Conservation (phyloP, 1,284 basidiomycete species). For the Cutaneotrichosporon sp. region DNA sequence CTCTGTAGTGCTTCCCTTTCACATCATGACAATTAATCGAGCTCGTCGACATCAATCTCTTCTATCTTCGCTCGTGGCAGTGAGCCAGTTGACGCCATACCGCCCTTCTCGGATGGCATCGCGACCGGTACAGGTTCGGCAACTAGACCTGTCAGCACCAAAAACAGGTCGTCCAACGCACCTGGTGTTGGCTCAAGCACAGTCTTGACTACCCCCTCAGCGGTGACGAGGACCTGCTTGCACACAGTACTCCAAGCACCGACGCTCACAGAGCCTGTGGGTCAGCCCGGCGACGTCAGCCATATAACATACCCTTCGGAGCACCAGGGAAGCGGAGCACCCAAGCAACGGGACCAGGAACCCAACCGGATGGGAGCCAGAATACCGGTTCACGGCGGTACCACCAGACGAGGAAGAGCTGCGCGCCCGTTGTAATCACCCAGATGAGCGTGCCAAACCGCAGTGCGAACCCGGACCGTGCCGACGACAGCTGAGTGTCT, state of each 20-base stretch:
- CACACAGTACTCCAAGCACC: conserved; percentile 89
- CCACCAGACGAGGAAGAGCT: conserved; percentile 80
- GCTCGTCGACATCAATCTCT: conserved; percentile 32
- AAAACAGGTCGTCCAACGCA: conserved; percentile 5
- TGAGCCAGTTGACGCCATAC: conserved; percentile 1
- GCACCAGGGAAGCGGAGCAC: conserved; percentile 56
- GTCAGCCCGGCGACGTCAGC: not conserved
- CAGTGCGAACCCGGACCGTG: conserved; percentile 64
- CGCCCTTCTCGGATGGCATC: conserved; percentile 7
- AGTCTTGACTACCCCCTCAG: conserved; percentile 65
- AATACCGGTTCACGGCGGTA: conserved; percentile 83
- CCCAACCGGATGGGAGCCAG: conserved; percentile 81
- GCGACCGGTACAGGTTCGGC: conserved; percentile 13
- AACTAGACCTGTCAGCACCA: conserved; percentile 1
- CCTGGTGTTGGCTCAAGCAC: conserved; percentile 21
- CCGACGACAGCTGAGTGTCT: conserved; percentile 63
- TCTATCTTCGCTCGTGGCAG: conserved; percentile 27
- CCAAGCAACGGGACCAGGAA: conserved; percentile 71
- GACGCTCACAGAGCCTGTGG: conserved; percentile 73
- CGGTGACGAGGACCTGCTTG: conserved; percentile 65
- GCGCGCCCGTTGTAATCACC: conserved; percentile 75
- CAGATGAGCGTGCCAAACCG: conserved; percentile 72
- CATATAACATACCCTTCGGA: conserved; percentile 33
- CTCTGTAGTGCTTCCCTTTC: not conserved
- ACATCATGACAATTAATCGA: conserved; percentile 29